Percentiles rank a stretch among this genome's conserved stretches.
phyloP scores from a whole-genome alignment of 495 filamentous ascomycete species.

The Aspergillus nanangensis region DNA sequence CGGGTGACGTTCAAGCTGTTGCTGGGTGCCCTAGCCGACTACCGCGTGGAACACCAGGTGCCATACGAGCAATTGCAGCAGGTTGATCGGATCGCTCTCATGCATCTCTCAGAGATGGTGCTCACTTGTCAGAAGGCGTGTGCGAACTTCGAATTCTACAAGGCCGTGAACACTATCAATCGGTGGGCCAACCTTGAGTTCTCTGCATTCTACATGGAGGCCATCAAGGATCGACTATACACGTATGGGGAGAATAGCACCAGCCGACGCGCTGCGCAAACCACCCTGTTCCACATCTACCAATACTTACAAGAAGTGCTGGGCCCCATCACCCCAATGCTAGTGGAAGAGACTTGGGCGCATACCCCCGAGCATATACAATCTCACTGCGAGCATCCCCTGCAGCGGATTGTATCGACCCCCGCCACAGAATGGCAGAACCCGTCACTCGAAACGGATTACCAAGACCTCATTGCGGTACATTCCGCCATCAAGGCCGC shows the following conservation, averaged over 20 bases:
- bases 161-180: constrained; percentile 66
- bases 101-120: constrained; percentile 63
- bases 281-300: constrained; percentile 67
- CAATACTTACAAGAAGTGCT: constrained; percentile 69
- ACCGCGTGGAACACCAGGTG: constrained; percentile 31
- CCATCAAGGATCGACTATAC: constrained; percentile 86
- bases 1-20: constrained; percentile 84
- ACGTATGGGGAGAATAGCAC: constrained; percentile 58
- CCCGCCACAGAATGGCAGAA: constrained; percentile 35
- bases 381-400: constrained; percentile 39
- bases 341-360: constrained; percentile 87
- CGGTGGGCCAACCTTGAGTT: constrained; percentile 76
- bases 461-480: constrained; percentile 53
- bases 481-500: constrained; percentile 61
- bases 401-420: constrained; percentile 29
- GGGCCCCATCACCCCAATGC: constrained; percentile 72
- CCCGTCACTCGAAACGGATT: constrained; percentile 37
- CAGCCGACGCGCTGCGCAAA: constrained; percentile 53
- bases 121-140: constrained; percentile 56
- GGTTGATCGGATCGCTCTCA: constrained; percentile 70
- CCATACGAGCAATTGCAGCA: constrained; percentile 42
- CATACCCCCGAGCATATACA: constrained; percentile 63
- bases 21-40: constrained; percentile 71
- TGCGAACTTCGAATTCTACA: constrained; percentile 75
- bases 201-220: constrained; percentile 90